Evolutionary conservation across 2,329 filamentous ascomycete genomes (phyloP), one percentile per base, ranked within the genome.

Genomic region (Penicillium hordei): DNA sequence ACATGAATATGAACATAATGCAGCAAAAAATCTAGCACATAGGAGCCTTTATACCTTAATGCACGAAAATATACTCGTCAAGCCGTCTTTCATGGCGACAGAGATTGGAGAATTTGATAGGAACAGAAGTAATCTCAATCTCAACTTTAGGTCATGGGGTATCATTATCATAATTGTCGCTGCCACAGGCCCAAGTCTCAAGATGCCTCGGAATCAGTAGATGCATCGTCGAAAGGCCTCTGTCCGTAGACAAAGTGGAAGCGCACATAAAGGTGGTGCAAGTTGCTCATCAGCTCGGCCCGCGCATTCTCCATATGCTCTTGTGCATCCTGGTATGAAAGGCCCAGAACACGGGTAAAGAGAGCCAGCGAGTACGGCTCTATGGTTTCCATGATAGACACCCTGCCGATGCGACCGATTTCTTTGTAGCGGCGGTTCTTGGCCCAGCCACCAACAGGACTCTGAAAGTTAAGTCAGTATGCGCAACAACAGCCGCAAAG

Each of bases 291-390:
- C 27, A 72, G 45, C 49, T 73, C 70, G 5, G 58, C 57, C 19
- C 68, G 68, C 29, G 70, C 69, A 51, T 67, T 66, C 5, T 70
- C 60, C 62, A 72, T 65, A 39, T 66, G 69, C 19, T 65, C 64
- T 34, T 67, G 67, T 7, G 71, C 68, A 15, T 74, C 67, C 34
- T 74, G 72, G 13, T 61, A 68, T 0, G 66, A 55, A 59, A 67
- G 71, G 1, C 73, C 74, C 12, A 76, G 60, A 1, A 76, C 66
- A 6, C 73, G 65, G 6, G 75, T 77, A 52, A 74, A 75, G 10
- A 76, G 66, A 4, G 73, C 74, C 15, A 77, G 62, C 4, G 71
- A 70, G 57, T 75, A 76, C n/a, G 74, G 72, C 58, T 74, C 72
- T 27, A 76, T 62, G 3, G 69, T 65, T 43, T 75, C 72, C 17